Evolutionary conservation across 352 stramenopile genomes (phyloP).

Genomic region (Phytophthora cactorum): DNA sequence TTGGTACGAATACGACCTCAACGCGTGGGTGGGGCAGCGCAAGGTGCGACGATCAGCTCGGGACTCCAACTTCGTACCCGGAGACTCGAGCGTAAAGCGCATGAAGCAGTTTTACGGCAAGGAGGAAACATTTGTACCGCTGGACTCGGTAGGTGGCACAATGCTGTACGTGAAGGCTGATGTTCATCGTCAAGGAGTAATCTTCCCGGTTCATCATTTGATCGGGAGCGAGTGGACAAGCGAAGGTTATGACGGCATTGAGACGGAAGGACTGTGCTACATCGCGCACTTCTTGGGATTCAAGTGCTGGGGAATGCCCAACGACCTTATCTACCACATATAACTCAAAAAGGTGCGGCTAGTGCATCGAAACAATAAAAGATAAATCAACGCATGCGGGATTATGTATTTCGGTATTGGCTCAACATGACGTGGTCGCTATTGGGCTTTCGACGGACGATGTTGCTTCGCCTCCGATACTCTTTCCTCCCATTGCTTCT

Average conservation of each 20-base stretch:
- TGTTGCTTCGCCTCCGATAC: not conserved
- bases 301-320: constrained; percentile 58
- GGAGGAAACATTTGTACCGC: constrained; percentile 20
- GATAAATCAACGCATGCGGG: too few relatives aligned
- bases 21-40: constrained; percentile 27
- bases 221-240: constrained; percentile 47
- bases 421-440: not conserved
- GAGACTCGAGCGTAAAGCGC: constrained; percentile 22
- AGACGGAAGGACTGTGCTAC: constrained; percentile 57
- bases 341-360: not conserved
- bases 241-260: constrained; percentile 58
- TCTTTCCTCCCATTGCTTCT: constrained; percentile 35
- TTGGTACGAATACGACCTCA: constrained; percentile 37
- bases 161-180: constrained; percentile 58
- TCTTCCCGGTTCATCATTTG: constrained; percentile 50
- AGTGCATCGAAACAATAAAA: not conserved
- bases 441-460: not conserved
- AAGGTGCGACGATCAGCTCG: constrained; percentile 19
- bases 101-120: constrained; percentile 26
- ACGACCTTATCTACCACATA: constrained; percentile 46
- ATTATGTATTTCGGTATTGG: not conserved
- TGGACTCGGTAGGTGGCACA: constrained; percentile 57
- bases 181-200: constrained; percentile 51
- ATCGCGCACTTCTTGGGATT: constrained; percentile 53
- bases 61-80: constrained; percentile 22